Evolutionary conservation across 2,329 filamentous ascomycete species (phyloP).

Genomic region (Cladorrhinum sp.): DNA sequence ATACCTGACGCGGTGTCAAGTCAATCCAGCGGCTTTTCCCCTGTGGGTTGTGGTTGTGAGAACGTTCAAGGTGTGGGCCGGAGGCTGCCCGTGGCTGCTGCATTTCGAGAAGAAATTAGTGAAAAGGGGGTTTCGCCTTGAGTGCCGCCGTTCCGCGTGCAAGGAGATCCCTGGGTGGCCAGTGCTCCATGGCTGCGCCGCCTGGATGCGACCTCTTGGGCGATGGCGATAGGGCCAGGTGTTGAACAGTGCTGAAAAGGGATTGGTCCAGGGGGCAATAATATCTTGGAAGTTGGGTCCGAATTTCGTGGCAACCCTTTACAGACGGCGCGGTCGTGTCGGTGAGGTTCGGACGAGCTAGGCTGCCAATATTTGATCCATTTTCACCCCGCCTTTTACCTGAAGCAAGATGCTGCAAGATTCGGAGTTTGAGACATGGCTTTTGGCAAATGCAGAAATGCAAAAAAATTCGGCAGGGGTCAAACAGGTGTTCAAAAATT

Average conservation of each 20-base stretch:
- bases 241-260: not conserved
- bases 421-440: not conserved
- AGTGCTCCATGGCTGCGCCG: not conserved
- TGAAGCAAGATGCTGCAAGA: not conserved
- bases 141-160: not conserved
- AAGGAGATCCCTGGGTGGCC: not conserved
- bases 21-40: not conserved
- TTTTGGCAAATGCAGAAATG: not conserved
- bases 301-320: not conserved
- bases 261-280: not conserved
- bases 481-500: slow-evolving; percentile 1
- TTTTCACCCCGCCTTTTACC: not conserved
- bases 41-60: not conserved
- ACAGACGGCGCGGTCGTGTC: too few species aligned
- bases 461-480: not conserved
- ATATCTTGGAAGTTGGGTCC: not conserved
- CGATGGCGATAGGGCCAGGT: not conserved
- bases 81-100: not conserved
- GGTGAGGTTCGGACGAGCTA: too few species aligned
- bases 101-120: not conserved
- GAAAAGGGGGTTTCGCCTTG: not conserved
- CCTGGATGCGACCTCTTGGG: not conserved
- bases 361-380: too few species aligned
- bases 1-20: not conserved
- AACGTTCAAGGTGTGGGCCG: not conserved